Evolutionary conservation across 306 rosid species (phyloP), one percentile per base, ranked within the genome.

Genomic region (Quercus parvula): DNA sequence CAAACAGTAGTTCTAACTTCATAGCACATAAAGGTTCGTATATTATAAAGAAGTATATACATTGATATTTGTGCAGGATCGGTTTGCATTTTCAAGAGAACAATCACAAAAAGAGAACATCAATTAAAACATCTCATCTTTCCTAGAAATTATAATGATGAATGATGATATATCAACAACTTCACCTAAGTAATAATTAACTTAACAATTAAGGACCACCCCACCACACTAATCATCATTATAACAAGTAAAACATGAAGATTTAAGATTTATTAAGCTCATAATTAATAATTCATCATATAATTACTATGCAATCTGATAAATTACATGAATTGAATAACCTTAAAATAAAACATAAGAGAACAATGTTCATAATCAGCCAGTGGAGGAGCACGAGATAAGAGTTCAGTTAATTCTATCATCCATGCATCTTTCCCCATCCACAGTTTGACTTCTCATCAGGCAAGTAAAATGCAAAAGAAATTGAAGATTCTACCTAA

Each of bases 21-120:
- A 12, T 24, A 18, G 14, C 5, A 59, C 4, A 59, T 20, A 3
- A 24, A 59, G 24, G 13, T 24, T 3, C 27, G 14, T 10, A 20
- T 4, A 20, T 11, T 24, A 25, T 59, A 22, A 28, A 4, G 10
- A 63, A 63, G 41, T 18, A 63, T 28, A 13, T 11, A 59, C 70
- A 28, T 28, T 6, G 70, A 63, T 63, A 28, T 5, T 27, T 63
- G 70, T 28, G 70, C 20, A 63, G 17, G 70, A 63, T 27, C 15
- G 19, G 58, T 70, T 71, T 74, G 58, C 55, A 78, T 78, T 79
- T 70, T 71, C 69, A n/a, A 83, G 81, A 77, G 85, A 83, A 86
- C 78, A 86, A 80, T 83, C 78, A 63, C 67, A 46, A 44, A 59
- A 59, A 66, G 41, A 24, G 56, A 56, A 24, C 68, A 76, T 76